phyloP scores from a whole-genome alignment of 163 green algal species.

The Picocystis sp. region DNA sequence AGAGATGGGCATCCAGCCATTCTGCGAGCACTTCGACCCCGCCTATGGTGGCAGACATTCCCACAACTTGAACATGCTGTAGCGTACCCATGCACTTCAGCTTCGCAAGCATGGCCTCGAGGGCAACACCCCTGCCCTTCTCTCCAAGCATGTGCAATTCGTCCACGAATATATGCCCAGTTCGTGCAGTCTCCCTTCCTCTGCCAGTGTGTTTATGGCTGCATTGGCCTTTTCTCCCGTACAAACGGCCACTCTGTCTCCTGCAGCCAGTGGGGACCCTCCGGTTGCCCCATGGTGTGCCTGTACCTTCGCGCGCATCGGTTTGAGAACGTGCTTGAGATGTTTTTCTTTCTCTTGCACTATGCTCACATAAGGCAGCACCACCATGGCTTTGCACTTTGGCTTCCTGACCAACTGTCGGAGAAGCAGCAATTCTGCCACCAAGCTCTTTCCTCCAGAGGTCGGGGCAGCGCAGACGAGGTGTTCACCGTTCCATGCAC shows the following conservation, averaged over 20 bases:
- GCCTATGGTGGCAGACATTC: conserved; percentile 86
- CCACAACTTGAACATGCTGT: conserved; percentile 41
- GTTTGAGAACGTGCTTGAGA: no score
- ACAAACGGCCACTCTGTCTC: conserved; percentile 57
- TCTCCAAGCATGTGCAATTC: conserved; percentile 88
- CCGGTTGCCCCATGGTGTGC: no score
- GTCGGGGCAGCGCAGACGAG: conserved; percentile 87
- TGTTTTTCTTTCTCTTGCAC: conserved; percentile 53
- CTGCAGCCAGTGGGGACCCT: no score
- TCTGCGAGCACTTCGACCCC: conserved; percentile 46
- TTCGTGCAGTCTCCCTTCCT: conserved; percentile 18
- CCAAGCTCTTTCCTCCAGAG: conserved; percentile 80
- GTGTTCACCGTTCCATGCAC: conserved; percentile 12
- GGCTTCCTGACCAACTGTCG: conserved; percentile 29
- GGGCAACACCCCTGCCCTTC: conserved; percentile 57
- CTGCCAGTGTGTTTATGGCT: no score
- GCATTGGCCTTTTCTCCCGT: conserved; percentile 95
- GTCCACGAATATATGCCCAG: conserved; percentile 77
- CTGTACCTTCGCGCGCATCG: no score
- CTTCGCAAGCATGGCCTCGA: conserved; percentile 96
- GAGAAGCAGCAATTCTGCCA: conserved; percentile 83
- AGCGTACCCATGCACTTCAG: conserved; percentile 36
- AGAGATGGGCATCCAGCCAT: conserved; percentile 79
- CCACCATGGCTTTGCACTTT: conserved; percentile 34
- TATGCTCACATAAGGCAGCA: conserved; percentile 83